phyloP scores from a whole-genome alignment of 163 green algal genomes.

The Scenedesmus sp. region DNA sequence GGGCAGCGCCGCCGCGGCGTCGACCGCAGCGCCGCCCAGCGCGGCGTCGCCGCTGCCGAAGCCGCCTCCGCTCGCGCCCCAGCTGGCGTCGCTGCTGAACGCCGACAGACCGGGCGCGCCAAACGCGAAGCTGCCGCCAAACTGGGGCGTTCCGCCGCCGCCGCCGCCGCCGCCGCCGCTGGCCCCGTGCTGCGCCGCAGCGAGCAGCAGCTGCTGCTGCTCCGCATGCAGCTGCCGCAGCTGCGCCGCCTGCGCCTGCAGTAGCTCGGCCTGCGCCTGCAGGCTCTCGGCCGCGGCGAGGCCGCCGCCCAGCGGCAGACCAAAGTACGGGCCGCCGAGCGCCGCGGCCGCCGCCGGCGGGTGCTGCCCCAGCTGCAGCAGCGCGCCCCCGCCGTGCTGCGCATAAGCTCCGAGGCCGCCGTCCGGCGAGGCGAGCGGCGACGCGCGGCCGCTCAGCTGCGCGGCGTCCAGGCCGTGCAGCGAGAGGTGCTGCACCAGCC shows the following conservation, averaged over 20 bases:
- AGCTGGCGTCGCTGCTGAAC: slow-evolving; percentile 7
- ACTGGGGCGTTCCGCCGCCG: no score
- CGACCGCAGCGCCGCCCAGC: slow-evolving; percentile 1
- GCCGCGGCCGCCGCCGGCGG: no score
- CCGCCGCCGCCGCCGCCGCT: no score
- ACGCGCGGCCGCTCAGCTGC: no score
- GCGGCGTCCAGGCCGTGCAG: not conserved
- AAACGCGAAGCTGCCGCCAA: slow-evolving; percentile 45
- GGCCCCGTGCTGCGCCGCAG: not conserved
- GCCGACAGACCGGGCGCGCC: slow-evolving; percentile 18
- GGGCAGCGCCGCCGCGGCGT: slow-evolving; percentile 12
- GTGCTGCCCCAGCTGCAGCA: no score
- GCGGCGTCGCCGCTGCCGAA: not conserved
- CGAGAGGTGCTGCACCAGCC: not conserved
- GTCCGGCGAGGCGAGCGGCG: no score
- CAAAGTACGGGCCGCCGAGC: no score
- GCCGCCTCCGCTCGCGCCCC: not conserved
- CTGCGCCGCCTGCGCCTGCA: not conserved
- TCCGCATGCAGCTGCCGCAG: not conserved
- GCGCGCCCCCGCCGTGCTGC: no score
- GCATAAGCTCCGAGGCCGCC: not conserved
- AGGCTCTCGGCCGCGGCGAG: no score
- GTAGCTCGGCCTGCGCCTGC: no score
- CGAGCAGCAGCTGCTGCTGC: not conserved
- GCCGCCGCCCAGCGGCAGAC: no score